Conservation (phyloP, 179 eudicot species). For the Carnegiea gigantea region DNA sequence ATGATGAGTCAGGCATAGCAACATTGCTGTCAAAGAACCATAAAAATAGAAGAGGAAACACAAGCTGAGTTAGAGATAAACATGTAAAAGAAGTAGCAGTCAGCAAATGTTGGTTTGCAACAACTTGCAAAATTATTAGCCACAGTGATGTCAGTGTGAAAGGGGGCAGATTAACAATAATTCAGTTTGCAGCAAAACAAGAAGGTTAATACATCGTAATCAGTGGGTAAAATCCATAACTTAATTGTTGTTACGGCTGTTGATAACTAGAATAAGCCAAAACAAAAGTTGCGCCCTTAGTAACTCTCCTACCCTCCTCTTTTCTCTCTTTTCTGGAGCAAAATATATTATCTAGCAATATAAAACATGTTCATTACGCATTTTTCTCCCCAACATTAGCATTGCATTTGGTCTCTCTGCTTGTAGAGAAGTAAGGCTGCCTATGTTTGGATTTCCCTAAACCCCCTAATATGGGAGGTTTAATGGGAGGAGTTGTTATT, state of each 20-base stretch:
- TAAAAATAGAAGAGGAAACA: slow-evolving; percentile 1
- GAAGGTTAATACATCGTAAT: neutral
- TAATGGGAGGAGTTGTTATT: too few species aligned
- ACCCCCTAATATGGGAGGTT: too few species aligned
- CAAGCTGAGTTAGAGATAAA: neutral
- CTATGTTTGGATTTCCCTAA: too few species aligned
- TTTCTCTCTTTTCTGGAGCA: too few species aligned
- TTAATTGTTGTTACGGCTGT: too few species aligned
- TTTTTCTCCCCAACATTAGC: too few species aligned
- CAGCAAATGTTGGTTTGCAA: neutral
- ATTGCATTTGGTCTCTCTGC: too few species aligned
- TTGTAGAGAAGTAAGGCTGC: too few species aligned
- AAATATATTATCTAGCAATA: too few species aligned
- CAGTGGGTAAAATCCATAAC: too few species aligned
- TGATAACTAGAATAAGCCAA: neutral
- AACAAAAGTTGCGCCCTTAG: neutral
- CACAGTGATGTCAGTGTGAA: neutral
- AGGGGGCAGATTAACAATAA: neutral
- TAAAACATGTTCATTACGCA: too few species aligned
- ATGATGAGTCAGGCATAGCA: slow-evolving; percentile 35
- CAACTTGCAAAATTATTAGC: neutral
- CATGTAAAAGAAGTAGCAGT: neutral
- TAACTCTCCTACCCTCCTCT: neutral
- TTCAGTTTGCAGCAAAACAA: neutral
- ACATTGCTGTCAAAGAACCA: slow-evolving; percentile 35